These are phyloP conservation scores for Fusarium robinianum DNA, from an alignment of 2,329 filamentous ascomycete genomes.

Conservation along the genomic window DNA sequence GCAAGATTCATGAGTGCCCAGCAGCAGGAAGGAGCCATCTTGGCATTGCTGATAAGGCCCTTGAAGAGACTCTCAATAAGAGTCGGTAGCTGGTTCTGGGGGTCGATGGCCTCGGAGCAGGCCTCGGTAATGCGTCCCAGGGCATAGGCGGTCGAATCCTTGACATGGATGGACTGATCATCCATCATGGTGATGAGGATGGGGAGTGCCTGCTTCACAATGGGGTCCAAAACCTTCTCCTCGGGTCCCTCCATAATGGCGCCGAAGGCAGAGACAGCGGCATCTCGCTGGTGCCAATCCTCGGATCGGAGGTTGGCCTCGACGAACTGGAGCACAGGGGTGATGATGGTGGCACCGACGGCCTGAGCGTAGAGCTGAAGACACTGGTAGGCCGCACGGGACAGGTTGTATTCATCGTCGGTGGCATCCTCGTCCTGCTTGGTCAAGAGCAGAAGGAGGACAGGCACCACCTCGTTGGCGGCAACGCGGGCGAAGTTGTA, in stretches of 20 bases:
- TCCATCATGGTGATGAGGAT: constrained; percentile 93
- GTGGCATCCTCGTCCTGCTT: constrained; percentile 97
- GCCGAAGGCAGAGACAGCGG: constrained; percentile 94
- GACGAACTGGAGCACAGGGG: constrained; percentile 86
- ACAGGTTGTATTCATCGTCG: constrained; percentile 97
- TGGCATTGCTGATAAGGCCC: constrained; percentile 85
- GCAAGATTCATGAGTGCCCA: constrained; percentile 99
- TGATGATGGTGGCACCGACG: constrained; percentile 81
- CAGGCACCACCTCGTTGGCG: constrained; percentile 90
- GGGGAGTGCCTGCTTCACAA: constrained; percentile 93
- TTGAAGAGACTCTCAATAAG: constrained; percentile 88
- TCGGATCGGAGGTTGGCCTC: constrained; percentile 87
- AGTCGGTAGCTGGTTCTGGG: constrained; percentile 77
- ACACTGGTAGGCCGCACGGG: constrained; percentile 94
- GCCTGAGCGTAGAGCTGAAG: constrained; percentile 94
- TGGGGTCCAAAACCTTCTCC: constrained; percentile 85
- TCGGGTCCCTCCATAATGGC: constrained; percentile 99
- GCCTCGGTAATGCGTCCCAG: constrained; percentile 95
- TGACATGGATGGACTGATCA: constrained; percentile 85
- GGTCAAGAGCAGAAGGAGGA: constrained; percentile 83
- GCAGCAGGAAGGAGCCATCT: constrained; percentile 98
- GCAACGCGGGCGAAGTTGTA: constrained; percentile 96
- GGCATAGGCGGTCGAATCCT: constrained; percentile 94
- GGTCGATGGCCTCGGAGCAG: constrained; percentile 89
- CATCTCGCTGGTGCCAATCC: constrained; percentile 94